Percentiles rank a stretch among this genome's conserved stretches.
These are phyloP conservation scores for Neonectria punicea DNA, from an alignment of 2,329 filamentous ascomycete genomes.

Conservation along the genomic window DNA sequence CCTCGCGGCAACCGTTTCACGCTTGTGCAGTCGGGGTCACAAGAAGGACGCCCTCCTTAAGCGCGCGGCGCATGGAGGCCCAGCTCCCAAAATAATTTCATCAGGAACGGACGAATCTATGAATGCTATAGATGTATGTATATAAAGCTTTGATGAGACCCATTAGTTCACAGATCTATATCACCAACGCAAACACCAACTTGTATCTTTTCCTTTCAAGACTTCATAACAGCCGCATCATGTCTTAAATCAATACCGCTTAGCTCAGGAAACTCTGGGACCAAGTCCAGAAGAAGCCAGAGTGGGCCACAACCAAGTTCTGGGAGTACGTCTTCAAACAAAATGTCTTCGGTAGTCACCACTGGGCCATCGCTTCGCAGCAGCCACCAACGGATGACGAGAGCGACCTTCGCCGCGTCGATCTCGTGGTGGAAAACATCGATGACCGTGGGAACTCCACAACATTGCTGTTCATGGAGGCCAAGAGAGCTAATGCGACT, in stretches of 20 bases:
- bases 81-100: background rate
- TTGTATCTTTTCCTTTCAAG: no score
- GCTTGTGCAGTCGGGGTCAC: background rate
- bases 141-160: background rate
- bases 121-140: background rate
- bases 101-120: background rate
- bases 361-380: no score
- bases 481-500: background rate
- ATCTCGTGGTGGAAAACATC: no score
- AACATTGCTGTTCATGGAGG: no score
- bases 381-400: no score
- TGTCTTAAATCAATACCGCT: background rate
- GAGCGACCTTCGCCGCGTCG: no score
- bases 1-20: background rate
- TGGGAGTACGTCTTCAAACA: constrained; percentile 17
- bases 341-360: background rate
- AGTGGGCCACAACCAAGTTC: constrained; percentile 11
- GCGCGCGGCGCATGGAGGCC: background rate
- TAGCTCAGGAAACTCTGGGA: constrained; percentile 4
- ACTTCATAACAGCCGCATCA: background rate
- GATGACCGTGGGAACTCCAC: no score
- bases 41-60: background rate
- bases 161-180: background rate
- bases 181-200: background rate
- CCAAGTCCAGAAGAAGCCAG: background rate